Evolutionary conservation across 23 red algal genomes (phyloP).

Genomic region (Gracilaria gracilis): DNA sequence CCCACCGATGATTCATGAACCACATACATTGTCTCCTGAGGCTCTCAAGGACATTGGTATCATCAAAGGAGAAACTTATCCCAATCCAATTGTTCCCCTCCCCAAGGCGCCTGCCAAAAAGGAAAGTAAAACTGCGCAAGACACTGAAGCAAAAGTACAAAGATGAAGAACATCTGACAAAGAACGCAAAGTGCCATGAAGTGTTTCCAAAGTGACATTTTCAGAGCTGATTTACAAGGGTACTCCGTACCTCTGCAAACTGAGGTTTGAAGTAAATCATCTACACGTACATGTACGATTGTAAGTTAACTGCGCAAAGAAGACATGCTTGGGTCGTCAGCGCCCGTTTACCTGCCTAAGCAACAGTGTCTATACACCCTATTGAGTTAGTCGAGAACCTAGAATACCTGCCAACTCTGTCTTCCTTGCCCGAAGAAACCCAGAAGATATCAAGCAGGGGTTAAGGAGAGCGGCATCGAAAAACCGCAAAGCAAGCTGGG

Average conservation of each 20-base stretch:
- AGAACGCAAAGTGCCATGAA: not conserved
- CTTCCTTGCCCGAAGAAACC: not conserved
- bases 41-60: constrained; percentile 53
- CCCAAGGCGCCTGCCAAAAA: constrained; percentile 1
- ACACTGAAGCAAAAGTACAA: not conserved
- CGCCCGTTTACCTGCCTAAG: not conserved
- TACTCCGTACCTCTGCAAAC: not conserved
- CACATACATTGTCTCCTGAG: constrained; percentile 42
- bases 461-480: not conserved
- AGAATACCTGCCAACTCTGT: not conserved
- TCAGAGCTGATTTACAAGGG: not conserved
- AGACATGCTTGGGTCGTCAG: not conserved
- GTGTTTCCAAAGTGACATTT: not conserved
- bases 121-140: not conserved
- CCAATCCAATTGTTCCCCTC: constrained; percentile 46
- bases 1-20: constrained; percentile 68
- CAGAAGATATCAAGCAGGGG: not conserved
- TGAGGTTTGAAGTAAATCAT: not conserved
- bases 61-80: constrained; percentile 55
- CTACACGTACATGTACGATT: not conserved
- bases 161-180: not conserved
- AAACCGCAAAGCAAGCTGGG: not conserved
- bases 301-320: not conserved
- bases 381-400: not conserved
- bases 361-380: not conserved